Base-by-base conservation (phyloP, 768 basidiomycete species). In the Lactifluus rugatus region DNA sequence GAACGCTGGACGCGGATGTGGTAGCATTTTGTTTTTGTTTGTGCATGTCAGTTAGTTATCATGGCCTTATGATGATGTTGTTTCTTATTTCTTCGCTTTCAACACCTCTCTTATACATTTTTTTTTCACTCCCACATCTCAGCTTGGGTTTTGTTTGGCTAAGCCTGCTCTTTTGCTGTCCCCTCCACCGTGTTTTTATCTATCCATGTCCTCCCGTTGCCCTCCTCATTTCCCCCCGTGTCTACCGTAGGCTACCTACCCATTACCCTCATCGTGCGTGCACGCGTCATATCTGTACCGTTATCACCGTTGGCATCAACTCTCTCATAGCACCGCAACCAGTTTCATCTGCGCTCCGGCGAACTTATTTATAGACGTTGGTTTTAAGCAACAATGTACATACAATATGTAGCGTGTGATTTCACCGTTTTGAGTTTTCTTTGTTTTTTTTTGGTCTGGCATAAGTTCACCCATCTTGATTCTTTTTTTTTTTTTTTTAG, bases 1-100 rank as follows among this genome's bases (percentile, higher is more conserved):
- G 77, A 76, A 19, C 77, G 77, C 65, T 77, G 77, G 67, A 71
- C 74, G 34, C 62, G 66, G 7, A 63, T 61, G 46, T 70, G 68
- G 68, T 70, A 60, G 56, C 46, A 32, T 21, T 34, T 10, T n/a
- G n/a, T n/a, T n/a, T n/a, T n/a, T n/a, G n/a, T n/a, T 10, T 34
- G 34, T 13, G 9, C 8, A 13, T 34, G 7, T 44, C 36, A 11
- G 54, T 36, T 46, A 16, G 32, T 48, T n/a, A 19, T 31, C 39
- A 39, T n/a, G 5, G 5, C n/a, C n/a, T n/a, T n/a, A n/a, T 6
- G 3, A 2, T 14, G 5, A 39, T 8, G 5, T 28, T 36, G 56
- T 9, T n/a, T n/a, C 17, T 21, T 50, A 3, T 46, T 13, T n/a
- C 11, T 14, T 14, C 5, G 16, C 2, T 21, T 32, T 32, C 14